These are phyloP conservation scores for Cephaloascus fragrans DNA, from an alignment of 805 yeast genomes.

Conservation along the genomic window DNA sequence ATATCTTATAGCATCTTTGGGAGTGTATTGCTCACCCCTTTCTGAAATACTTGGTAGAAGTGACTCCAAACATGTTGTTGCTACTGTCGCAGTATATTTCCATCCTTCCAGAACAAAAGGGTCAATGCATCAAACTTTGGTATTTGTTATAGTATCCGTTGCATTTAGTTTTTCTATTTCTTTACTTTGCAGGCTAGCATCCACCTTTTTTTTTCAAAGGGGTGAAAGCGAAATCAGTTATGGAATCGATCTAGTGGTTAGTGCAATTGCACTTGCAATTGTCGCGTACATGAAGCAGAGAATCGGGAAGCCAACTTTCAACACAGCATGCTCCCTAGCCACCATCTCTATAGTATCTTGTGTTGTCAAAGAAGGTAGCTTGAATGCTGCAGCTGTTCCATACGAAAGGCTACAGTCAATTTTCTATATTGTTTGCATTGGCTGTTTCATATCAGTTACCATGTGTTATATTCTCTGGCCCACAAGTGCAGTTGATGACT, in stretches of 20 bases:
- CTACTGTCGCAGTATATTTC: conserved; percentile 78
- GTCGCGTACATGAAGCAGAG: conserved; percentile 64
- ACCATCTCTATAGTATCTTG: conserved; percentile 63
- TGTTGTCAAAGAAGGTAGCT: conserved; percentile 64
- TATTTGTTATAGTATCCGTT: conserved; percentile 49
- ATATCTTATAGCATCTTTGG: conserved; percentile 62
- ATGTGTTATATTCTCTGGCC: conserved; percentile 63
- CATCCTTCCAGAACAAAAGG: conserved; percentile 77
- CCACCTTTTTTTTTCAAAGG: conserved; percentile 32
- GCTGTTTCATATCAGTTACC: conserved; percentile 48
- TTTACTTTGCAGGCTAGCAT: conserved; percentile 37
- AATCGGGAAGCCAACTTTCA: conserved; percentile 58
- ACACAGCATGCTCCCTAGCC: conserved; percentile 74
- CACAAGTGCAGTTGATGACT: conserved; percentile 36
- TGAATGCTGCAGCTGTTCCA: conserved; percentile 50
- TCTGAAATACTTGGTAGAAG: conserved; percentile 47
- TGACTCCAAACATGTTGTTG: conserved; percentile 72
- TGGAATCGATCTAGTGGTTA: conserved; percentile 41
- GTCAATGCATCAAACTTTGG: conserved; percentile 65
- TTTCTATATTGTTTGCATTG: conserved; percentile 47
- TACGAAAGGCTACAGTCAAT: conserved; percentile 41
- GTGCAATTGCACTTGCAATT: conserved; percentile 48
- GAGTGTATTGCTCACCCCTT: conserved; percentile 49
- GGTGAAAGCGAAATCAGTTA: conserved; percentile 42
- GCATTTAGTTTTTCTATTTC: conserved; percentile 44